Evolutionary conservation across 192 early-diverging fungal species (phyloP), one percentile per base, ranked within the genome.

Genomic region (Entophlyctis luteolus): DNA sequence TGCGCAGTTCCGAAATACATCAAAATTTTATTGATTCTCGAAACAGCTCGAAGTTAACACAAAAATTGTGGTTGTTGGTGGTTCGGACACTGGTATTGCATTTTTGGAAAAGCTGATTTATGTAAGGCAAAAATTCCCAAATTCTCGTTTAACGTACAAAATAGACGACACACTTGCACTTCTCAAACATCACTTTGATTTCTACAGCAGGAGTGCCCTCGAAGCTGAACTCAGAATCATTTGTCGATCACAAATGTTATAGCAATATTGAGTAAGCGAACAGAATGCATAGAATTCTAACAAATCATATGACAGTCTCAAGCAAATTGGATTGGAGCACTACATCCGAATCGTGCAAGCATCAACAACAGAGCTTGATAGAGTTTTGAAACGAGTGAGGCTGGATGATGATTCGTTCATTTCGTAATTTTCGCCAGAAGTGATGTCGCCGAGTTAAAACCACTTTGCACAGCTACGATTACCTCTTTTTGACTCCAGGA

Each of bases 381-480:
- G 81, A 16, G 67, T 78, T 4, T 25, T 58, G 22, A 78, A 75
- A 50, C 58, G 63, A 22, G 59, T 80, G 20, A 55, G 39, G 12
- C 46, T 83, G 39, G 37, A 53, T 37, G 62, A 75, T 49, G 71
- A 62, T 22, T 70, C 71, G 23, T 47, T 66, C 16, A 48, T 76
- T n/a, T 49, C 60, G 74, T 75, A 49, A 29, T 55, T 69, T 35
- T 10, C n/a, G 3, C 14, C n/a, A n/a, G n/a, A n/a, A n/a, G n/a
- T n/a, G n/a, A n/a, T n/a, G n/a, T n/a, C n/a, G n/a, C n/a, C n/a
- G n/a, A n/a, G n/a, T n/a, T n/a, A n/a, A n/a, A n/a, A n/a, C n/a
- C n/a, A n/a, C n/a, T n/a, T n/a, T n/a, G n/a, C n/a, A n/a, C 39
- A 81, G 80, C 16, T 84, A 84, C 57, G 80, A 84, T 39, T 84